Base-by-base conservation (phyloP, 495 filamentous ascomycete genomes). In the Pseudomonodictys pantanalensis region DNA sequence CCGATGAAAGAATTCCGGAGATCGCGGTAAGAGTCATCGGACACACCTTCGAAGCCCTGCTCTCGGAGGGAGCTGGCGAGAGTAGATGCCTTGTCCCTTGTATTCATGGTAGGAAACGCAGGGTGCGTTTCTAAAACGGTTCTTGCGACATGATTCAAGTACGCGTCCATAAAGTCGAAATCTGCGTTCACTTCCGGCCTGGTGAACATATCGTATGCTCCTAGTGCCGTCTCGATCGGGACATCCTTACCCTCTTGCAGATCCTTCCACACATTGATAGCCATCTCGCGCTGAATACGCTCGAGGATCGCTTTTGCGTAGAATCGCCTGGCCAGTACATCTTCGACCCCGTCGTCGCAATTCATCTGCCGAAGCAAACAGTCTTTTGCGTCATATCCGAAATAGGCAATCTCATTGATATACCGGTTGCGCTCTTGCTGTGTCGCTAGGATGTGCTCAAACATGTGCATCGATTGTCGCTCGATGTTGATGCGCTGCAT, bases 301-400 rank as follows among this genome's bases (percentile, higher is more conserved):
- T 85, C 83, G 56, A 98, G 73, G 10, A 88, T 80, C 9, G 83
- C 81, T 60, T 79, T 79, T 38, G 87, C 84, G 68, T 89, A 91
- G 66, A 88, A 96, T 85, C 88, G 87, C 75, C 91, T 80, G 15
- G 93, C 90, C 62, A 98, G 73, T 49, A 86, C 79, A 76, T 98
- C 92, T 20, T 88, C 83, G 11, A 70, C 76, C 15, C 81, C 76
- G n/a, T 85, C 78, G 28, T 78, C 75, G 29, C 79, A 74, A 9
- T 74, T 72, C 46, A 79, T 80, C 64, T 95, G 83, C 55, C 79
- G 77, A 39, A 92, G 62, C 33, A 98, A 78, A 22, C 82, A 84
- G 69, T 96, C 93, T 69, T 96, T 96, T 20, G 83, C 89, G 79
- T 97, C 91, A 57, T 89, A 92, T 1, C 91, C 93, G 62, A 83